Evolutionary conservation across 352 stramenopile species (phyloP), one percentile per base, ranked within the genome.

Genomic region (Phytophthora agathidicida): DNA sequence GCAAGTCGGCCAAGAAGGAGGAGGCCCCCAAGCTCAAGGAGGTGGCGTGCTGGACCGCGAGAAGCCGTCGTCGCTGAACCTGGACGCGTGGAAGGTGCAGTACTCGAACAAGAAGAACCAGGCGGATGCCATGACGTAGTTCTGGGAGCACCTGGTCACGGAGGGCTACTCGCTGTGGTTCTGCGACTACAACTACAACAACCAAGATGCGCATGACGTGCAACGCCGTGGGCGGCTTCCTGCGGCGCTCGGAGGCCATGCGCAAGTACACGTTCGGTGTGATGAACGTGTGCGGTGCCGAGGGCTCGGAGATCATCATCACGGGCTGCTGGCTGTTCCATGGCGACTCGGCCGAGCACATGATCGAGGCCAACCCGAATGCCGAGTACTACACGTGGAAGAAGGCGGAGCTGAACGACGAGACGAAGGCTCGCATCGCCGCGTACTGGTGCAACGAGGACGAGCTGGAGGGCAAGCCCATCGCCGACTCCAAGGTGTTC

Each of bases 341-440:
- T 67, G 93, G 93, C 38, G 69, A 97, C 59, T 83, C 77, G 31
- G 79, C 88, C 49, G 63, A 97, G 62, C 83, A 93, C 70, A 89
- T 98, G 65, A 67, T 94, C 17, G 85, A 96, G 38, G 83, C 80
- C 51, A 98, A 98, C 72, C 84, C 92, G 43, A 92, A 98, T 62
- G 91, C 90, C 54, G 91, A 97, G 68, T 97, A 89, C 75, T 97
- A 98, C 88, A 88, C 73, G 33, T 98, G 92, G 93, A 96, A 57
- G 41, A 93, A 95, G 75, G 79, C 77, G 27, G 73, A 84, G 48
- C 64, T 88, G 23, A 83, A 73, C 49, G 76, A 89, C 43, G 74
- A 75, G 48, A 65, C 81, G 59, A 97, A 97, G 79, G 73, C 71
- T 41, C 75, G 88, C 38, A 73, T 98, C 17, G 63, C 65, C 28